A percentile compares a stretch with the other conserved stretches of the same genome.
phyloP scores from a whole-genome alignment of 306 rosid genomes.

The Rosa persica region DNA sequence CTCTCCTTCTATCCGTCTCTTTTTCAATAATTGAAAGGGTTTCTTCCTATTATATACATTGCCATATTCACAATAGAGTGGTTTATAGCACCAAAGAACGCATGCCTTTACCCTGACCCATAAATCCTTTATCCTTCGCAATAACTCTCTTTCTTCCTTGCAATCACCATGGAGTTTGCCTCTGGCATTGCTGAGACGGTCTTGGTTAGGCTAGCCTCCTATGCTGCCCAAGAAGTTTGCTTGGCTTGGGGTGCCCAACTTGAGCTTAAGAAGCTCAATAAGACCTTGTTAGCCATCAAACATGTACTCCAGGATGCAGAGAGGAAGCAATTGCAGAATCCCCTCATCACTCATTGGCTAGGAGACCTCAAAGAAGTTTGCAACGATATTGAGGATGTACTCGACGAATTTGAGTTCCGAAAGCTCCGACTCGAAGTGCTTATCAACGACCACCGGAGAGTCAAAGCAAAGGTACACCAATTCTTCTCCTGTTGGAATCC shows the following conservation, averaged over 20 bases:
- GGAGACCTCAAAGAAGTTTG: conserved; percentile 3
- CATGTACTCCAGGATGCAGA: conserved; percentile 2
- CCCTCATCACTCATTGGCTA: neutral
- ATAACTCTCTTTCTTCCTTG: too few relatives aligned
- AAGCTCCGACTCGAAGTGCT: neutral
- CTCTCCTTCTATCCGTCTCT: too few relatives aligned
- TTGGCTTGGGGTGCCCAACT: neutral
- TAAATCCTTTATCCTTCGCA: neutral
- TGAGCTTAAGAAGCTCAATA: neutral
- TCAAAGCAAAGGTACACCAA: conserved; percentile 8
- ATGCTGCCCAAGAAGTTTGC: too few relatives aligned
- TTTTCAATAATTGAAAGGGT: too few relatives aligned
- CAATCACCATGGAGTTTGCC: neutral
- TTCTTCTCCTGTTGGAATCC: conserved; percentile 20
- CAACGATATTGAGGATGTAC: neutral
- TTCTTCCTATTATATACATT: too few relatives aligned
- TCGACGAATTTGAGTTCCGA: conserved; percentile 15
- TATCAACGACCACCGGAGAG: too few relatives aligned
- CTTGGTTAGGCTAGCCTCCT: neutral
- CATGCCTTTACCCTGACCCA: too few relatives aligned
- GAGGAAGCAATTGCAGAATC: neutral
- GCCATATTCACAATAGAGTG: too few relatives aligned
- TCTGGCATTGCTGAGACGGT: neutral
- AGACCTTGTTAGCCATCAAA: neutral
- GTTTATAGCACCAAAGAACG: too few relatives aligned